Evolutionary conservation across 108 stramenopile species (phyloP).

Genomic region (Phaeodactylum tricornutum): DNA sequence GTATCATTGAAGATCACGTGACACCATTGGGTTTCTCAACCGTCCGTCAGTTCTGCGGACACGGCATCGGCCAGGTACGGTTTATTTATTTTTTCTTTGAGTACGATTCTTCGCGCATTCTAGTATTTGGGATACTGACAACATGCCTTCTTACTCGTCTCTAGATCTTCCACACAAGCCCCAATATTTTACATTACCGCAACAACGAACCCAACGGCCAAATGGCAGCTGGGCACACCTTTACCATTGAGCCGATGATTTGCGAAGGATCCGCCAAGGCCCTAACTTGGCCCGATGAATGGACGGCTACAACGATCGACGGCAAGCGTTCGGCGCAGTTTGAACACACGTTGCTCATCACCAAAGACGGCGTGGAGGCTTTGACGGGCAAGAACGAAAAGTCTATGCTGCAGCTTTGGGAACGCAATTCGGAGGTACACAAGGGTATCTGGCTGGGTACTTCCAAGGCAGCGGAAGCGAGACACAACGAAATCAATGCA

Average conservation of each 20-base stretch:
- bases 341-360: conserved; percentile 87
- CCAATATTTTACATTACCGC: conserved; percentile 92
- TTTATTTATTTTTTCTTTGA: too few species aligned
- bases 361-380: conserved; percentile 82
- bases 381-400: conserved; percentile 74
- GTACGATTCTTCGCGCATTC: too few species aligned
- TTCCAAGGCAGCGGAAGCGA: conserved; percentile 27
- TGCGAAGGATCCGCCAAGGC: conserved; percentile 76
- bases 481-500: conserved; percentile 33
- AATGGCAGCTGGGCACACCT: conserved; percentile 92
- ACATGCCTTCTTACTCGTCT: not conserved
- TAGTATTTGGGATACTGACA: too few species aligned
- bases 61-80: conserved; percentile 81
- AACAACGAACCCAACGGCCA: conserved; percentile 82
- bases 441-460: conserved; percentile 77
- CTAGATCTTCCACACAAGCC: conserved; percentile 83
- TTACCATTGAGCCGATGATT: conserved; percentile 99
- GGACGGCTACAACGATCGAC: conserved; percentile 91
- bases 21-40: conserved; percentile 51
- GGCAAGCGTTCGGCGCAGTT: conserved; percentile 88
- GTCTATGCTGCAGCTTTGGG: conserved; percentile 85
- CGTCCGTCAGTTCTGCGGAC: conserved; percentile 88
- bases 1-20: conserved; percentile 82
- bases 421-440: conserved; percentile 57
- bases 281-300: conserved; percentile 92